Conservation (phyloP, 129 eudicot species). For the Calendula officinalis region DNA sequence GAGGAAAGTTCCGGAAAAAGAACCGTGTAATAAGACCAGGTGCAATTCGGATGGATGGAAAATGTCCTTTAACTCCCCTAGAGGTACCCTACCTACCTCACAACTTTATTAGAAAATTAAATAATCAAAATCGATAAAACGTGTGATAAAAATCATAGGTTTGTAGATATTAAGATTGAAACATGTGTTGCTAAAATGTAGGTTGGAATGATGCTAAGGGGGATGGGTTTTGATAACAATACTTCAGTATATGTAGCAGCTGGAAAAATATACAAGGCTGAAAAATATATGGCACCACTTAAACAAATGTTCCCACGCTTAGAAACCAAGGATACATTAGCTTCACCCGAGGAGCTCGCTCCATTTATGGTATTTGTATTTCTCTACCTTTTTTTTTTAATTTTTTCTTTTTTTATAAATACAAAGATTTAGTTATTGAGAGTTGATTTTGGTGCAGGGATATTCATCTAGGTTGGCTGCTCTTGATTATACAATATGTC, state of each 20-base stretch:
- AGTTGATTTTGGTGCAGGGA: conserved; percentile 50
- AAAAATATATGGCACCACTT: conserved; percentile 89
- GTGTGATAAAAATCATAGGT: background rate
- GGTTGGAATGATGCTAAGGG: conserved; percentile 99
- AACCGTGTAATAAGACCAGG: conserved; percentile 91
- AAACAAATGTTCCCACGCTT: conserved; percentile 90
- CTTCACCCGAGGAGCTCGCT: conserved; percentile 85
- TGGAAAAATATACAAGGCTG: conserved; percentile 88
- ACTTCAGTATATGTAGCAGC: conserved; percentile 93
- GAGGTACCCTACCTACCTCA: conserved; percentile 51
- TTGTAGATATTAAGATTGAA: background rate
- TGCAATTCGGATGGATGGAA: conserved; percentile 91
- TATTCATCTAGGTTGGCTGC: conserved; percentile 97
- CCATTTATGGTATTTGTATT: conserved; percentile 80
- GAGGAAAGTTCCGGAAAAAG: conserved; percentile 92
- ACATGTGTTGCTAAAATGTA: conserved; percentile 29
- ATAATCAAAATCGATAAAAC: too few species aligned
- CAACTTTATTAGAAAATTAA: background rate
- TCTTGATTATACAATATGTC: conserved; percentile 96
- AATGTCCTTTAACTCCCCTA: conserved; percentile 95
- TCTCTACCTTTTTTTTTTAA: background rate
- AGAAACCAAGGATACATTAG: conserved; percentile 80
- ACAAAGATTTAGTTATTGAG: background rate
- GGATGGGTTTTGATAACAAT: conserved; percentile 95
- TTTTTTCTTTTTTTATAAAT: background rate